Conservation (phyloP, 176 grass and related monocot species). For the Avena atlantica region DNA sequence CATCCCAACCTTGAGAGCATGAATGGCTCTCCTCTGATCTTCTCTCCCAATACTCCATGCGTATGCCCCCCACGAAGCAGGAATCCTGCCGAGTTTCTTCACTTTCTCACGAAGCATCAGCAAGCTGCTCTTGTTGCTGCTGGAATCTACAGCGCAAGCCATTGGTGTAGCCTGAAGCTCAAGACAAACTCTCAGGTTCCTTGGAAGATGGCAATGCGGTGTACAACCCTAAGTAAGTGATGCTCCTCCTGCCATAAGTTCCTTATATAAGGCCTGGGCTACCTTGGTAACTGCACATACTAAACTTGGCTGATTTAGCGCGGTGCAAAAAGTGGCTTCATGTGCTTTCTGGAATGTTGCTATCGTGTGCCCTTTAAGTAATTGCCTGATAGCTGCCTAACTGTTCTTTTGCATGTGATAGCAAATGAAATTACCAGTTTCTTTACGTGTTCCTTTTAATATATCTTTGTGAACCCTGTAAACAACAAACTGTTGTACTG, state of each 20-base stretch:
- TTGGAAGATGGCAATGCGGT: slow-evolving; percentile 8
- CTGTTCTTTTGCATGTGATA: slow-evolving; percentile 50
- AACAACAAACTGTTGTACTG: slow-evolving; percentile 6
- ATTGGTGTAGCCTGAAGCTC: slow-evolving; percentile 40
- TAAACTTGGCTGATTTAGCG: slow-evolving; percentile 2
- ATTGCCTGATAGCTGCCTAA: slow-evolving; percentile 8
- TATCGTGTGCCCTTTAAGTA: slow-evolving; percentile 43
- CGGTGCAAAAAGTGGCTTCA: slow-evolving; percentile 5
- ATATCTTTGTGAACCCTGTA: background rate
- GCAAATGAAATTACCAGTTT: slow-evolving; percentile 1
- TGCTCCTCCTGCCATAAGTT: background rate
- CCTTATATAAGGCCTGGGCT: slow-evolving; percentile 46
- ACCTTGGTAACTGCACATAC: background rate
- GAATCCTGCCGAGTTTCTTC: slow-evolving; percentile 50
- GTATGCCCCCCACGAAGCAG: slow-evolving; percentile 50
- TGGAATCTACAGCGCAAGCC: slow-evolving; percentile 43
- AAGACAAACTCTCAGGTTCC: slow-evolving; percentile 28
- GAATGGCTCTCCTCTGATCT: slow-evolving; percentile 74
- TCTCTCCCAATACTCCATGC: slow-evolving; percentile 67
- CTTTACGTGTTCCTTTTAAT: background rate
- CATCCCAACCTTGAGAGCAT: slow-evolving; percentile 83
- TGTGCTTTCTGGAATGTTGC: slow-evolving; percentile 62
- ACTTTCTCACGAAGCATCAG: slow-evolving; percentile 35
- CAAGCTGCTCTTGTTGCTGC: slow-evolving; percentile 36
- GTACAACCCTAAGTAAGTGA: slow-evolving; percentile 33